Conservation (phyloP, 2,329 filamentous ascomycete genomes). For the Calonectria hawksworthii region DNA sequence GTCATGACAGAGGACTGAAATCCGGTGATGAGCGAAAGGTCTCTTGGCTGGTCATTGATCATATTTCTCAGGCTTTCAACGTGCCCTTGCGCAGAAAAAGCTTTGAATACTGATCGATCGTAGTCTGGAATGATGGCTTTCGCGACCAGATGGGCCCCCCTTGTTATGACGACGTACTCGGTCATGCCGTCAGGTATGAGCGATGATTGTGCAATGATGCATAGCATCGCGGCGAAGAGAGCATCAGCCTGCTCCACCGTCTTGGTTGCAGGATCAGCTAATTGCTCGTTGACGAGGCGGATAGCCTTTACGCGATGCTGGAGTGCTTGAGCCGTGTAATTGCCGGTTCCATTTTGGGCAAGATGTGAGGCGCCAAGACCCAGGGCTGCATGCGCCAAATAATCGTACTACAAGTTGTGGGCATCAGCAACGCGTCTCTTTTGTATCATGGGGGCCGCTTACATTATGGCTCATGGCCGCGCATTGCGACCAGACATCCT, state of each 20-base stretch:
- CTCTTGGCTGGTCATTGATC: constrained; percentile 39
- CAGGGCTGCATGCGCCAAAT: constrained; percentile 54
- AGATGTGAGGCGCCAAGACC: constrained; percentile 56
- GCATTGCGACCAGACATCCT: constrained; percentile 51
- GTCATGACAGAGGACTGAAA: constrained; percentile 36
- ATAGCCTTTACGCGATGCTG: constrained; percentile 54
- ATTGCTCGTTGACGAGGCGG: constrained; percentile 50
- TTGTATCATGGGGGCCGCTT: constrained; percentile 16
- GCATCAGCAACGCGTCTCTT: background rate
- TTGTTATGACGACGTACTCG: constrained; percentile 54
- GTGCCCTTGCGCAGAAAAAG: constrained; percentile 45
- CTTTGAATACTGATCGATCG: constrained; percentile 38
- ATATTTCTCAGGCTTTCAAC: constrained; percentile 36
- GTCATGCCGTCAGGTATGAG: constrained; percentile 55
- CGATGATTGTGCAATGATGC: constrained; percentile 52
- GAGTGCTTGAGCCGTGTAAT: constrained; percentile 48
- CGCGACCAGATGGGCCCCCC: constrained; percentile 46
- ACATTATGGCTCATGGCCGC: constrained; percentile 53
- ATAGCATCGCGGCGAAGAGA: constrained; percentile 51
- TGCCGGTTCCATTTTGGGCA: constrained; percentile 44
- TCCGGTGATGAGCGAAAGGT: constrained; percentile 32
- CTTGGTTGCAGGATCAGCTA: constrained; percentile 41
- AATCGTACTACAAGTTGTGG: constrained; percentile 48
- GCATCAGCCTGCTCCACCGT: constrained; percentile 52
- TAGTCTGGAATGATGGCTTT: constrained; percentile 38